A percentile compares a stretch with the other conserved stretches of the same genome.
Conservation (phyloP, 106 monocot species). For the Phalaenopsis equestris region DNA sequence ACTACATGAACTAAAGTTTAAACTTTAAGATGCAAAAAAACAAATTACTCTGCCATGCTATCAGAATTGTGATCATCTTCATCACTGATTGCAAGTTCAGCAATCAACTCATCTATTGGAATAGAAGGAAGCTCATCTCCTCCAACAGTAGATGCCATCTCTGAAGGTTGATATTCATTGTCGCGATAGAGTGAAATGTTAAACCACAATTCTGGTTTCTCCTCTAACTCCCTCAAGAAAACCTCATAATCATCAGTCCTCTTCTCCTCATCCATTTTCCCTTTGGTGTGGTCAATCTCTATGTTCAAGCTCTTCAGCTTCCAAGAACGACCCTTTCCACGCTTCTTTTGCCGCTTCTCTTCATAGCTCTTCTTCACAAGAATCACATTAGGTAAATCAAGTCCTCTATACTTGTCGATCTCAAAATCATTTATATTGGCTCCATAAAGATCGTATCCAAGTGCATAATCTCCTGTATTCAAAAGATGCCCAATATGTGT, state of each 20-base stretch:
- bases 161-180: slow-evolving; percentile 52
- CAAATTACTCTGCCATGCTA: slow-evolving; percentile 26
- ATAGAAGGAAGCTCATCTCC: slow-evolving; percentile 52
- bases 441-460: slow-evolving; percentile 76
- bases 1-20: neutral
- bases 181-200: slow-evolving; percentile 66
- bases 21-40: neutral
- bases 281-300: slow-evolving; percentile 41
- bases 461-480: slow-evolving; percentile 64
- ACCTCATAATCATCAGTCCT: slow-evolving; percentile 59
- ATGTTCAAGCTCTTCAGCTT: slow-evolving; percentile 72
- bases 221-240: slow-evolving; percentile 71
- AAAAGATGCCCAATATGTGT: slow-evolving; percentile 78
- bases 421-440: slow-evolving; percentile 73
- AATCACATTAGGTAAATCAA: slow-evolving; percentile 42
- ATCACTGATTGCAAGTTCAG: slow-evolving; percentile 51
- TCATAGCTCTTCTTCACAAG: slow-evolving; percentile 87
- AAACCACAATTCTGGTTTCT: slow-evolving; percentile 63
- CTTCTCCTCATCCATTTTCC: slow-evolving; percentile 51
- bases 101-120: slow-evolving; percentile 64
- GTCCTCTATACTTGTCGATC: slow-evolving; percentile 49
- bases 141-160: slow-evolving; percentile 56
- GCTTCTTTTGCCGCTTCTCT: slow-evolving; percentile 41
- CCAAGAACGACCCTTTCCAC: slow-evolving; percentile 52
- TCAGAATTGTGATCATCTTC: slow-evolving; percentile 8